Conservation (phyloP, 2,329 filamentous ascomycete species). For the Paecilomyces fulvus region DNA sequence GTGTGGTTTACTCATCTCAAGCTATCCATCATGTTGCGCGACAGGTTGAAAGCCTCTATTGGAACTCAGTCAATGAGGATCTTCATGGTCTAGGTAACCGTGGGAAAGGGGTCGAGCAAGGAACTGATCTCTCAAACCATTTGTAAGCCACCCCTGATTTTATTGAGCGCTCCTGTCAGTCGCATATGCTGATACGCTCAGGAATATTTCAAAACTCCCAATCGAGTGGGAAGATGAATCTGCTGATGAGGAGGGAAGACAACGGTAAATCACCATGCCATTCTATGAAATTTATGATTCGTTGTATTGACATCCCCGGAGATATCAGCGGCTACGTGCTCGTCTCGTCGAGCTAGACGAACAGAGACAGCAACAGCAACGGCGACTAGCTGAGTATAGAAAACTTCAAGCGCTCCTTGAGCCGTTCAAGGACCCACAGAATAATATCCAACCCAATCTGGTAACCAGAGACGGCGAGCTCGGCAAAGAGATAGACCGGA, state of each 20-base stretch:
- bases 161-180: background rate
- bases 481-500: conserved; percentile 41
- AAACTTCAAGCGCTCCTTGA: conserved; percentile 39
- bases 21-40: conserved; percentile 48
- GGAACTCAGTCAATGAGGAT: conserved; percentile 39
- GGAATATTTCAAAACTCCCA: conserved; percentile 32
- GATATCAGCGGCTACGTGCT: conserved; percentile 34
- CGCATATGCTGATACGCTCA: conserved; percentile 11
- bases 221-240: conserved; percentile 24
- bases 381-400: conserved; percentile 39
- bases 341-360: conserved; percentile 39
- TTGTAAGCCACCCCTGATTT: conserved; percentile 17
- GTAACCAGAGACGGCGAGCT: conserved; percentile 45
- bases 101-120: conserved; percentile 26
- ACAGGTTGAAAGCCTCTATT: conserved; percentile 48
- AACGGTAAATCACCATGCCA: conserved; percentile 18
- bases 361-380: conserved; percentile 37
- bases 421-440: conserved; percentile 42
- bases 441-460: conserved; percentile 48
- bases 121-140: conserved; percentile 30
- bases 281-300: conserved; percentile 7
- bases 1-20: conserved; percentile 45
- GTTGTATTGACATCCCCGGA: conserved; percentile 18
- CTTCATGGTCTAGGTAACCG: conserved; percentile 14
- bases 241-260: conserved; percentile 22